Evolutionary conservation across 2,329 filamentous ascomycete genomes (phyloP), one percentile per base, ranked within the genome.

Genomic region (Monilinia fructicola): DNA sequence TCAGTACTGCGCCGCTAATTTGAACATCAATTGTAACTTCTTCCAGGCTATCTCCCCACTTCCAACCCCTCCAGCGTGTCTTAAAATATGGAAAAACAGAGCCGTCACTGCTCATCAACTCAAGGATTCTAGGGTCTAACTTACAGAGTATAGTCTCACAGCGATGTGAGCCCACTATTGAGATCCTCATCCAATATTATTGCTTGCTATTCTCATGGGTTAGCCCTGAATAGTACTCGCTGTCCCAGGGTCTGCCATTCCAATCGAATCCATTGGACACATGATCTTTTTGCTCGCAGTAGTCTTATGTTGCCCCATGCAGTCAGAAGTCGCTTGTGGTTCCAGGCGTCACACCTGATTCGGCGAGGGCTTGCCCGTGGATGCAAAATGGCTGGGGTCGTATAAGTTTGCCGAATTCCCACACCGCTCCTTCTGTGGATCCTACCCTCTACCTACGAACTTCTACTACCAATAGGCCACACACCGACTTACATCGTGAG

Each of bases 401-500:
- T 68, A 67, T 67, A 60, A 65, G 64, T 65, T 61, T 65, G 54
- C 64, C 64, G 64, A 65, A 65, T 61, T 65, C 46, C 64, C 64
- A 65, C 72, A 73, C 73, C 73, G 72, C 73, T 73, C 70, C 71
- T 72, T 72, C 69, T 68, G 68, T 69, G 67, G 67, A 69, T 68
- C 59, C 66, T 66, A 54, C 66, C 68, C 66, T 65, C 68, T 38
- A 69, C 53, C 44, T 67, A 63, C 64, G 63, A 68, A 71, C 70
- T 71, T 65, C 70, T 69, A 46, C 70, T 65, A 67, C 65, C 69
- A 64, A 64, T 68, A 68, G 62, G 60, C 69, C 73, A 69, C 70
- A 73, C 73, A 73, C 74, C 73, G 73, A 72, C 73, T 71, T 70
- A 67, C 72, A 74, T 73, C 73, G 70, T 71, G 73, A 76, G 70